phyloP scores from a whole-genome alignment of 208 protist species.

The Naegleria gruberi region DNA sequence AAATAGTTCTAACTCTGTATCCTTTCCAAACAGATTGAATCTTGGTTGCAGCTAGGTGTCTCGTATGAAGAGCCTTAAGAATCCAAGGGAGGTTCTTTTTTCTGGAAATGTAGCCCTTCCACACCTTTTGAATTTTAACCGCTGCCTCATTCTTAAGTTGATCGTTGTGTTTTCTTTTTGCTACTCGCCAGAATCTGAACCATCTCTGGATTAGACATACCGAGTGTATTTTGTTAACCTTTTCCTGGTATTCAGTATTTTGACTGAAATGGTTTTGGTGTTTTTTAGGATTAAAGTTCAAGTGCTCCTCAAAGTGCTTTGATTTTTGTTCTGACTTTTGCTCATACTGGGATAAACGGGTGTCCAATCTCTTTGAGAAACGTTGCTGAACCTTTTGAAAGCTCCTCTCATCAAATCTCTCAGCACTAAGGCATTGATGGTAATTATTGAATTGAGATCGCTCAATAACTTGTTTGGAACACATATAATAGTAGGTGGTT shows the following conservation, averaged over 20 bases:
- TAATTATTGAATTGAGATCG: background rate
- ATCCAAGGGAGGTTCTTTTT: background rate
- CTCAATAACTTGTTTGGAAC: background rate
- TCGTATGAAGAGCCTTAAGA: background rate
- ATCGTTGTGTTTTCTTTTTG: background rate
- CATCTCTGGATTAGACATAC: background rate
- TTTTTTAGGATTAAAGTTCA: background rate
- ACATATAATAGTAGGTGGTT: background rate
- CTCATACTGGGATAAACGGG: background rate
- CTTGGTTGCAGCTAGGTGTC: background rate
- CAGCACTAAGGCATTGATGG: background rate
- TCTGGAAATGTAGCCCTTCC: background rate
- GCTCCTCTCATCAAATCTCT: background rate
- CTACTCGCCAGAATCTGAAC: background rate
- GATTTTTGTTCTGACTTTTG: background rate
- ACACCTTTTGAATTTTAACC: background rate
- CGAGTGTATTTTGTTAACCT: background rate
- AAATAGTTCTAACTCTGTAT: background rate
- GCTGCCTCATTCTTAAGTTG: background rate
- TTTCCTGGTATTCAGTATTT: background rate
- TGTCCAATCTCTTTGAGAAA: background rate
- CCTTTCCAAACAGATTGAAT: constrained; percentile 7
- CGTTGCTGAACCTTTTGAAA: background rate
- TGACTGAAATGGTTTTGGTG: background rate
- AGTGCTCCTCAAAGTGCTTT: background rate